phyloP scores from a whole-genome alignment of 192 early-diverging fungal genomes.

The Kappamyces sp. region DNA sequence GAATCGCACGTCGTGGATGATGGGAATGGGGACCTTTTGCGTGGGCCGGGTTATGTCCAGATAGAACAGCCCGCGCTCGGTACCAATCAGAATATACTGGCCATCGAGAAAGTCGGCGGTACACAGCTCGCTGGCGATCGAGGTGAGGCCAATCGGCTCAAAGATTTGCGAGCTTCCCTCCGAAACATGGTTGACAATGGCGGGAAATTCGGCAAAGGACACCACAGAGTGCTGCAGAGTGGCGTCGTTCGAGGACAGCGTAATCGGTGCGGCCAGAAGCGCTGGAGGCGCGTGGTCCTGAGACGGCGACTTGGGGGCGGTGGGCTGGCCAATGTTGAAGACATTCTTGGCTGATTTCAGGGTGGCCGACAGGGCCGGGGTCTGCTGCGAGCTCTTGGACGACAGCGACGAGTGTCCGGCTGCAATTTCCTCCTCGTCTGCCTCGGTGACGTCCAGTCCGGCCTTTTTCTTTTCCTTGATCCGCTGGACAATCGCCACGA shows the following conservation, averaged over 20 bases:
- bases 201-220: conserved; percentile 13
- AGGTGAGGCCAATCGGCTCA: conserved; percentile 8
- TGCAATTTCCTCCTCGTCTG: conserved; percentile 47
- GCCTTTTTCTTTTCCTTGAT: conserved; percentile 47
- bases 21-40: conserved; percentile 35
- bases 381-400: conserved; percentile 15
- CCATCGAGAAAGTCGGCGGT: conserved; percentile 49
- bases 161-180: not conserved
- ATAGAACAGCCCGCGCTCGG: conserved; percentile 49
- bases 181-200: conserved; percentile 6
- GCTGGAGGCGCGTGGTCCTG: not conserved
- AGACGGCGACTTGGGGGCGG: not conserved
- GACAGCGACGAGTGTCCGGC: conserved; percentile 22
- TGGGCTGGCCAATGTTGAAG: conserved; percentile 1
- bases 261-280: not conserved
- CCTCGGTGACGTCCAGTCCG: conserved; percentile 45
- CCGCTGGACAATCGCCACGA: conserved; percentile 43
- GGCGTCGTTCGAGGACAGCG: not conserved
- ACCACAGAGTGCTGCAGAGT: not conserved
- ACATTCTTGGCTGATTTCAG: conserved; percentile 3
- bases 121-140: conserved; percentile 39
- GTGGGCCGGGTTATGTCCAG: conserved; percentile 36
- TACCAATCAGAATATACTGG: conserved; percentile 47
- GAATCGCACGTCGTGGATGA: conserved; percentile 54
- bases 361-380: conserved; percentile 1